These are phyloP conservation scores for Clitopilus passeckerianus DNA, from an alignment of 768 basidiomycete genomes.

Conservation along the genomic window DNA sequence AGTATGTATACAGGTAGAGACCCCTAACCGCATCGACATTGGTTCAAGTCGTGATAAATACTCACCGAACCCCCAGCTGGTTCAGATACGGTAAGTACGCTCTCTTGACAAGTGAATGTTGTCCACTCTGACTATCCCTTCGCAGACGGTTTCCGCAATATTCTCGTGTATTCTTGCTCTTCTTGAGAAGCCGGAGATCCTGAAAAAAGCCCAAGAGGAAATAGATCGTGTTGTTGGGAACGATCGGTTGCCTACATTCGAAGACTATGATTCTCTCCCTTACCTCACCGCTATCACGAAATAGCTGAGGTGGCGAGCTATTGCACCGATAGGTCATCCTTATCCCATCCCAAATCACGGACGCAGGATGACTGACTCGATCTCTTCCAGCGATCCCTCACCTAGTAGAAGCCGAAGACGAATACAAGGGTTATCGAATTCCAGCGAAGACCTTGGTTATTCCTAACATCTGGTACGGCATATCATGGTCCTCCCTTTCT, in stretches of 20 bases:
- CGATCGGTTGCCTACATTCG: conserved; percentile 30
- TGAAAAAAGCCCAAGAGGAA: conserved; percentile 28
- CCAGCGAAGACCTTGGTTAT: conserved; percentile 15
- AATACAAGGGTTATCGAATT: conserved; percentile 13
- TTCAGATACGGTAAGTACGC: conserved; percentile 20
- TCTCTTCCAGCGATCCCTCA: conserved; percentile 5
- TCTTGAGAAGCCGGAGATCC: conserved; percentile 12
- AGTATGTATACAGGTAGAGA: conserved; percentile 3
- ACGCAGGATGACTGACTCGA: background rate
- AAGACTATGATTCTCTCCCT: conserved; percentile 30
- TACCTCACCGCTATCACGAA: conserved; percentile 33
- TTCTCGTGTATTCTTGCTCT: conserved; percentile 17
- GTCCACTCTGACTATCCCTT: background rate
- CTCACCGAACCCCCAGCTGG: conserved; percentile 13
- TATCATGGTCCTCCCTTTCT: background rate
- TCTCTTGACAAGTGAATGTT: background rate
- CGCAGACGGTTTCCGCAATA: background rate
- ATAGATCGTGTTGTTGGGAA: conserved; percentile 31
- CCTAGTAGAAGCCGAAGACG: conserved; percentile 10
- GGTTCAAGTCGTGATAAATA: background rate
- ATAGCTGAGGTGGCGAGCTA: conserved; percentile 29
- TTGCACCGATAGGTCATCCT: conserved; percentile 18
- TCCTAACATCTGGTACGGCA: conserved; percentile 16
- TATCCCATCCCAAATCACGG: background rate
- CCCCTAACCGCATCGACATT: no score